Base-by-base conservation (phyloP, 306 rosid species). In the Carpinus viminea region DNA sequence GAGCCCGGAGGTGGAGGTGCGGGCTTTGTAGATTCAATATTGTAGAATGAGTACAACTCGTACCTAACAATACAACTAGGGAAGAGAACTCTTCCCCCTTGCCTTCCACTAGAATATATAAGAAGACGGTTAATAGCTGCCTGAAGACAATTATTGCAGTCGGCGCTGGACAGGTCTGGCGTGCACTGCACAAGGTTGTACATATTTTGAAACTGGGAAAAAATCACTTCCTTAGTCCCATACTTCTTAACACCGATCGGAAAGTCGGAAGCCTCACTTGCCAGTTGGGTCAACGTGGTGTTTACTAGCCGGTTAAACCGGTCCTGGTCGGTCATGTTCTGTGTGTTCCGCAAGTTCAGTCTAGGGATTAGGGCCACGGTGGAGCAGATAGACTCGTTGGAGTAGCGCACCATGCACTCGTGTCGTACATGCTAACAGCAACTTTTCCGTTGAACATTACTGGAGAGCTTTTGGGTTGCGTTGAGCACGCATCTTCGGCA, bases 181-280 rank as follows among this genome's bases (percentile, higher is more conserved):
- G 82, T 80, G 65, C 84, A 84, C 65, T 80, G 87, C 24, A 78
- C 7, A 6, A 76, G 57, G 45, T 16, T 72, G 80, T 76, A 80
- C 21, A 84, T 10, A 36, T 7, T 46, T 52, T 11, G 12, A 1
- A 43, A 68, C 17, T 0, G 10, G 18, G 34, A 24, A 4, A 68
- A 16, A 1, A 3, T 36, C 36, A 12, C 20, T 24, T 71, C 3
- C 2, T 11, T 45, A 5, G 77, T 46, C 3, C 73, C 62, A 10
- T 45, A 80, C 41, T 74, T 76, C 8, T 8, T 31, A 0, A 8
- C 28, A 0, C 4, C 62, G 18, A 12, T 18, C 1, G 38, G 8
- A 60, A 60, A 4, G n/a, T 17, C 1, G 41, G 73, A 59, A 16
- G 72, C 76, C 15, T 50, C 4, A 1, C 21, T 17, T 72, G 57